Percentiles rank a stretch among this genome's conserved stretches.
These are phyloP conservation scores for Backusella tarrabulga DNA, from an alignment of 192 early-diverging fungal genomes.

Conservation along the genomic window DNA sequence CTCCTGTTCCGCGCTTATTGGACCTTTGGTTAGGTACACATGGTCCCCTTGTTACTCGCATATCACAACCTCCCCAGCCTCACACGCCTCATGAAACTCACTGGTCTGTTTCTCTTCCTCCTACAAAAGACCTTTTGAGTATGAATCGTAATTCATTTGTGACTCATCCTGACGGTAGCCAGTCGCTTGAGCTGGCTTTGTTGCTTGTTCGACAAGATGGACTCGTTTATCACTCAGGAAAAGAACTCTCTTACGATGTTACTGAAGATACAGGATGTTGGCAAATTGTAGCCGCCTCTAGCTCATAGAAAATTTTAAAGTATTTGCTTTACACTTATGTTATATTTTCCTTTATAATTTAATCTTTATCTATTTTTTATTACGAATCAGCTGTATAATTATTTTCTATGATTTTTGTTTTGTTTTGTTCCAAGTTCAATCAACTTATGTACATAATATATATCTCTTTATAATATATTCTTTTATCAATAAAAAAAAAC, in stretches of 20 bases:
- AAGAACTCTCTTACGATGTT: conserved; percentile 17
- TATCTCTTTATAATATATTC: background rate
- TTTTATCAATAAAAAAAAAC: background rate
- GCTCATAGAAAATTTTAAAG: background rate
- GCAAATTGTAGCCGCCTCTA: background rate
- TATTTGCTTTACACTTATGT: background rate
- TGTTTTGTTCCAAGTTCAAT: background rate
- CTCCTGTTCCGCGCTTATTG: conserved; percentile 27
- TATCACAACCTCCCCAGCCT: conserved; percentile 16
- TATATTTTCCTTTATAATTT: background rate
- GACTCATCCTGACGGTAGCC: conserved; percentile 17
- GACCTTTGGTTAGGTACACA: conserved; percentile 49
- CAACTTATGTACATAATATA: background rate
- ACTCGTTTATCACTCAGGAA: conserved; percentile 33
- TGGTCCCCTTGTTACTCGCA: conserved; percentile 36
- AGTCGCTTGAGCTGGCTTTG: conserved; percentile 25
- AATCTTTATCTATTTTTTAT: background rate
- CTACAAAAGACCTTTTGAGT: conserved; percentile 35
- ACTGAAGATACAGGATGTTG: background rate
- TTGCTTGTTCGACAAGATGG: conserved; percentile 35
- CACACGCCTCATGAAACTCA: conserved; percentile 21
- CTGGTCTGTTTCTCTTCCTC: conserved; percentile 21
- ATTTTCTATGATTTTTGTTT: background rate
- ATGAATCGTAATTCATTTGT: conserved; percentile 24
- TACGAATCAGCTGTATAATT: background rate